phyloP scores from a whole-genome alignment of 1,284 basidiomycete genomes.

The Termitomyces sp. region DNA sequence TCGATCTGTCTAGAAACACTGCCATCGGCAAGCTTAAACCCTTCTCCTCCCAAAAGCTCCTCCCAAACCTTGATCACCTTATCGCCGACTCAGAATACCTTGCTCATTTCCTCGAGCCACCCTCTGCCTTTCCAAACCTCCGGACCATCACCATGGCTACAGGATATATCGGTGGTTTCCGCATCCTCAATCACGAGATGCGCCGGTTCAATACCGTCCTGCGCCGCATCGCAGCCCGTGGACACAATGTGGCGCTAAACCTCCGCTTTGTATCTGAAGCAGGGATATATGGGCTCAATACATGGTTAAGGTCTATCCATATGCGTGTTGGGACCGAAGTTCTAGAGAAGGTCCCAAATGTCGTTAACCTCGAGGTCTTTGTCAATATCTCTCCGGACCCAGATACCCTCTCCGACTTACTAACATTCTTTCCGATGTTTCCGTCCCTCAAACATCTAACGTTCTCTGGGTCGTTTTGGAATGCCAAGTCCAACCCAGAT shows the following conservation, averaged over 20 bases:
- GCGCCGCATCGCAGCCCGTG: conserved; percentile 3
- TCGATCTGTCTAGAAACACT: conserved; percentile 6
- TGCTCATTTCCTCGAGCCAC: conserved; percentile 11
- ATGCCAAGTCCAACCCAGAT: background rate
- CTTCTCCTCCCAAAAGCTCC: conserved; percentile 4
- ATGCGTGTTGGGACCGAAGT: background rate
- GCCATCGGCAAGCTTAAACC: conserved; percentile 10
- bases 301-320: background rate
- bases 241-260: conserved; percentile 1
- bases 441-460: conserved; percentile 2
- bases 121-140: conserved; percentile 5
- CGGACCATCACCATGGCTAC: conserved; percentile 4
- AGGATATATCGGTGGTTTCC: background rate
- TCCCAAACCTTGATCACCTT: conserved; percentile 12
- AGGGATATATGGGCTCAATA: background rate
- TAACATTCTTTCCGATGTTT: conserved; percentile 6
- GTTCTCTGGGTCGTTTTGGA: background rate
- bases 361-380: conserved; percentile 3
- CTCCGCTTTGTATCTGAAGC: conserved; percentile 7
- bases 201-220: conserved; percentile 7
- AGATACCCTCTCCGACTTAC: background rate
- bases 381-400: background rate
- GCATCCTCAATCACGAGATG: background rate
- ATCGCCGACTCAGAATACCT: conserved; percentile 13
- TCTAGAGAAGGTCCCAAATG: background rate